Evolutionary conservation across 305 asterid species (phyloP).

Genomic region (Nicotiana rustica): DNA sequence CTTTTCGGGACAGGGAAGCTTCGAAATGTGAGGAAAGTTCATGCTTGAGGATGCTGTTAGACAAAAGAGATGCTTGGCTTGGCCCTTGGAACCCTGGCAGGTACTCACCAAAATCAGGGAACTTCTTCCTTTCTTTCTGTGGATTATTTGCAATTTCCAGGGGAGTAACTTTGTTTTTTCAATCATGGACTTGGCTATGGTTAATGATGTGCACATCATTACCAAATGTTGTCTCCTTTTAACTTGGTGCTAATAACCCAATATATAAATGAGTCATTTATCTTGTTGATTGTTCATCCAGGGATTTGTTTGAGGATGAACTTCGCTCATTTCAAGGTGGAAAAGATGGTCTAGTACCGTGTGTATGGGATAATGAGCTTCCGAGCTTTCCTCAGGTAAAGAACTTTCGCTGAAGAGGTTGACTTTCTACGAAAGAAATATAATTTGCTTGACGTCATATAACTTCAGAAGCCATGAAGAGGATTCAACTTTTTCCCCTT

Average conservation of each 20-base stretch:
- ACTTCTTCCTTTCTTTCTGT: slow-evolving; percentile 36
- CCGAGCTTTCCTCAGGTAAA: slow-evolving; percentile 98
- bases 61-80: slow-evolving; percentile 97
- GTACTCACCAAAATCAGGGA: slow-evolving; percentile 47
- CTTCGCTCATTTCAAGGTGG: slow-evolving; percentile 99
- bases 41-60: slow-evolving; percentile 85
- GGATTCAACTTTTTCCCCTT: neutral
- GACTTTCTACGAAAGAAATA: neutral
- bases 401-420: slow-evolving; percentile 30
- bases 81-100: slow-evolving; percentile 99
- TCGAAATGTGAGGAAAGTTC: slow-evolving; percentile 91
- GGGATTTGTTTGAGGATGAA: slow-evolving; percentile 99
- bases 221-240: slow-evolving; percentile 13
- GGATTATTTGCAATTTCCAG: slow-evolving; percentile 20
- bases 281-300: slow-evolving; percentile 43
- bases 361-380: slow-evolving; percentile 94
- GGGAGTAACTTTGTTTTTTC: neutral
- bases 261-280: slow-evolving; percentile 10
- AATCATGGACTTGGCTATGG: slow-evolving; percentile 2
- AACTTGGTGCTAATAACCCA: slow-evolving; percentile 17
- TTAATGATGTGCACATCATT: slow-evolving; percentile 18
- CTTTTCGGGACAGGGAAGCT: slow-evolving; percentile 74
- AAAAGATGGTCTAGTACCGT: slow-evolving; percentile 89
- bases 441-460: slow-evolving; percentile 27
- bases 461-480: slow-evolving; percentile 1